phyloP scores from a whole-genome alignment of 2,329 filamentous ascomycete species.

The Colletotrichum godetiae region DNA sequence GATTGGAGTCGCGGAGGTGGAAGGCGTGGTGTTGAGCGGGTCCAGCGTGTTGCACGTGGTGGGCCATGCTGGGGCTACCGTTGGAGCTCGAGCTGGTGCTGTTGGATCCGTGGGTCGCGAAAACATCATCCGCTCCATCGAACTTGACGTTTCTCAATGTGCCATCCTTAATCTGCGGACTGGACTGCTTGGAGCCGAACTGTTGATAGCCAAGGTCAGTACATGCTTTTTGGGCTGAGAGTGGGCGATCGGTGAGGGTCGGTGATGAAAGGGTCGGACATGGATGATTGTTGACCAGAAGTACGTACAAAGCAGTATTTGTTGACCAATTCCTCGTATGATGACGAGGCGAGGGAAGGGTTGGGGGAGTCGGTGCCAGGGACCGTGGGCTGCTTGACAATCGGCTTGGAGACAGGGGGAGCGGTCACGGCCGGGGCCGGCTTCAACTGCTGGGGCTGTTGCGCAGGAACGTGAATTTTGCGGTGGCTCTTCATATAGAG shows the following conservation, averaged over 20 bases:
- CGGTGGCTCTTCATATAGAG: constrained; percentile 67
- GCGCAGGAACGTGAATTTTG: constrained; percentile 44
- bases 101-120: constrained; percentile 44
- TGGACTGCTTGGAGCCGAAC: constrained; percentile 72
- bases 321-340: constrained; percentile 96
- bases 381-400: constrained; percentile 39
- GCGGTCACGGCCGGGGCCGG: constrained; percentile 1
- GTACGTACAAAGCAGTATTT: constrained; percentile 99
- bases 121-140: constrained; percentile 54
- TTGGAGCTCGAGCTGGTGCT: constrained; percentile 51
- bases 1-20: constrained; percentile 32
- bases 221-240: constrained; percentile 40
- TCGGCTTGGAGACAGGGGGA: constrained; percentile 25
- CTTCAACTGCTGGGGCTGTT: constrained; percentile 33
- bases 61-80: constrained; percentile 50
- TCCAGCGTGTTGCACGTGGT: constrained; percentile 47
- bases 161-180: constrained; percentile 62
- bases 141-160: constrained; percentile 55
- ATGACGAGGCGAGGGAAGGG: constrained; percentile 79
- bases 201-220: constrained; percentile 56
- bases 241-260: constrained; percentile 32
- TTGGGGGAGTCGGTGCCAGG: constrained; percentile 63
- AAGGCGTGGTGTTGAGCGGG: constrained; percentile 58
- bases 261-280: constrained; percentile 31
- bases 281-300: constrained; percentile 49